Percentiles rank a stretch among this genome's conserved stretches.
phyloP scores from a whole-genome alignment of 805 yeast genomes.

The Trichomonascus vanleenenianus region DNA sequence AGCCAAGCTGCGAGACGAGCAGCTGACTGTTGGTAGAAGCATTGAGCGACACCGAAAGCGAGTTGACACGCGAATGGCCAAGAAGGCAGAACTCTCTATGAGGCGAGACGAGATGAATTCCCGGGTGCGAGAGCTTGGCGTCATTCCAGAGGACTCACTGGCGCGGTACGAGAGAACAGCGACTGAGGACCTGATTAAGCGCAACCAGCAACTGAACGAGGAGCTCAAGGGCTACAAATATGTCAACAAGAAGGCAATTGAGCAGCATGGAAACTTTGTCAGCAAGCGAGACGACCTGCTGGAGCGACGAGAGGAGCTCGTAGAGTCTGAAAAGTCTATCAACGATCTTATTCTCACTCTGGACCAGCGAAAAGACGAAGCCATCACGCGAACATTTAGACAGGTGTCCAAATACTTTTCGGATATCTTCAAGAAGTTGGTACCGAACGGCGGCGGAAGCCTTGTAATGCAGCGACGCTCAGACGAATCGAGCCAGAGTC shows the following conservation, averaged over 20 bases:
- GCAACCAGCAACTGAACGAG: slow-evolving; percentile 47
- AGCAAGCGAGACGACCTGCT: slow-evolving; percentile 62
- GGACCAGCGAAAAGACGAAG: slow-evolving; percentile 72
- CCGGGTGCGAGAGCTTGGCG: slow-evolving; percentile 78
- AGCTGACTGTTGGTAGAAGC: slow-evolving; percentile 42
- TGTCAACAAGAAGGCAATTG: slow-evolving; percentile 84
- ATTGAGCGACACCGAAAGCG: slow-evolving; percentile 54
- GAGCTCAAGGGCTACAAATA: slow-evolving; percentile 59
- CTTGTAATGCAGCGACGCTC: slow-evolving; percentile 52
- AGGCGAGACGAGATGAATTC: slow-evolving; percentile 67
- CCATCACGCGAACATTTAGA: slow-evolving; percentile 69
- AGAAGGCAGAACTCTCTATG: slow-evolving; percentile 47
- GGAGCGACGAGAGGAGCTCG: slow-evolving; percentile 60
- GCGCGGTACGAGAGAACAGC: slow-evolving; percentile 36
- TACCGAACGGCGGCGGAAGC: slow-evolving; percentile 74
- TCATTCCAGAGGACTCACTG: slow-evolving; percentile 79
- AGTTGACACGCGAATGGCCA: slow-evolving; percentile 59
- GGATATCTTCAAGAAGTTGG: slow-evolving; percentile 69
- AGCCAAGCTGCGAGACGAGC: slow-evolving; percentile 49
- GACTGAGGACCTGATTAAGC: slow-evolving; percentile 46
- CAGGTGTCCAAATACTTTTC: slow-evolving; percentile 69
- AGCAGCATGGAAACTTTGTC: slow-evolving; percentile 67
- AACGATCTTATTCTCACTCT: slow-evolving; percentile 60
- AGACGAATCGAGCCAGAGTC: slow-evolving; percentile 17
- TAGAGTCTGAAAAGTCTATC: slow-evolving; percentile 62